phyloP scores from a whole-genome alignment of 2,329 filamentous ascomycete species.

The Diaporthe sp. region DNA sequence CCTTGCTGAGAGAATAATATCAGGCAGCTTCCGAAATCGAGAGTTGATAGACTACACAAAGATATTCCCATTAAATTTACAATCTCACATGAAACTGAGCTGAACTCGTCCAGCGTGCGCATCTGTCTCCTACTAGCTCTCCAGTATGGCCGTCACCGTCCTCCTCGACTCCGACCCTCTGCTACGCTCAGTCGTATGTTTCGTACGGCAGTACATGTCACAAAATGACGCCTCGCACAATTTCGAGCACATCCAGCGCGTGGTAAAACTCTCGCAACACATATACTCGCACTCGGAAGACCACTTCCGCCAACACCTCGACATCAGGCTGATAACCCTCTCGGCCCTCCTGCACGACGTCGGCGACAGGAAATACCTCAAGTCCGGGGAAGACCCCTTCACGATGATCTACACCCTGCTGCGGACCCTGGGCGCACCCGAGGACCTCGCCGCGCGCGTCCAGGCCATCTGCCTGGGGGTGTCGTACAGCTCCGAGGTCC shows the following conservation, averaged over 20 bases:
- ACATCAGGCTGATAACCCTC: slow-evolving; percentile 73
- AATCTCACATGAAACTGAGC: background rate
- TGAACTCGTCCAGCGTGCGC: background rate
- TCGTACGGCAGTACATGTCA: slow-evolving; percentile 79
- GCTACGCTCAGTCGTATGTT: slow-evolving; percentile 68
- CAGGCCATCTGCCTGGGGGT: slow-evolving; percentile 82
- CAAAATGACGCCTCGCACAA: slow-evolving; percentile 89
- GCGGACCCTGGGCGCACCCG: slow-evolving; percentile 65
- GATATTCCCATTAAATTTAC: background rate
- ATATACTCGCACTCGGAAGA: slow-evolving; percentile 61
- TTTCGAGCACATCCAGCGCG: slow-evolving; percentile 85
- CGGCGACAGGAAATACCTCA: slow-evolving; percentile 85
- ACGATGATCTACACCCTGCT: slow-evolving; percentile 70
- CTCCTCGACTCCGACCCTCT: slow-evolving; percentile 58
- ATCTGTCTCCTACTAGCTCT: slow-evolving; percentile 1
- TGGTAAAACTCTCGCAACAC: slow-evolving; percentile 77
- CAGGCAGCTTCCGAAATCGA: background rate
- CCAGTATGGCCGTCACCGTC: slow-evolving; percentile 40
- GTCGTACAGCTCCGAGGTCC: slow-evolving; percentile 81
- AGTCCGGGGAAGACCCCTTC: slow-evolving; percentile 66
- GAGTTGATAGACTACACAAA: background rate
- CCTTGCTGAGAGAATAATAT: background rate
- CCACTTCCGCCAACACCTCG: slow-evolving; percentile 44
- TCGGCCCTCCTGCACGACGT: slow-evolving; percentile 88
- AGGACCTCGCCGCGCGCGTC: slow-evolving; percentile 72